Percentiles rank a stretch among this genome's conserved stretches.
Conservation (phyloP, 2,329 filamentous ascomycete genomes). For the Tolypocladium tundrense region DNA sequence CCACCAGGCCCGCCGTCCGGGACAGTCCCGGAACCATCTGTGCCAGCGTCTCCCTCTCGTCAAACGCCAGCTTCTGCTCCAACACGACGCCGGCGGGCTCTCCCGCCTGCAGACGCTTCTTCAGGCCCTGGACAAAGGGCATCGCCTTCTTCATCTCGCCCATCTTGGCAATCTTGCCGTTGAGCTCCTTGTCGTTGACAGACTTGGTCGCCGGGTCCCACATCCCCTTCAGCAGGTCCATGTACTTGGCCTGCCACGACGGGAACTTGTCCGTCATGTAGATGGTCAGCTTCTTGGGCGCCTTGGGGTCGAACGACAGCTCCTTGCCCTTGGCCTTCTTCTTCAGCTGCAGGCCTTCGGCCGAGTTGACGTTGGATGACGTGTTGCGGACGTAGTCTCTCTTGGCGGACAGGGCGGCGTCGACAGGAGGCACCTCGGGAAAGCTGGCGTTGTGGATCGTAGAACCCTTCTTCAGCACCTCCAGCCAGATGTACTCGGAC, state of each 20-base stretch:
- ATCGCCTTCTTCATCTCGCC: slow-evolving; percentile 95
- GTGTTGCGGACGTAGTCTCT: slow-evolving; percentile 71
- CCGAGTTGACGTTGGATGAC: slow-evolving; percentile 66
- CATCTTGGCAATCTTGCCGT: slow-evolving; percentile 68
- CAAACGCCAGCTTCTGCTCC: slow-evolving; percentile 75
- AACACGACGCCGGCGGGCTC: slow-evolving; percentile 61
- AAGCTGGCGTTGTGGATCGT: slow-evolving; percentile 66
- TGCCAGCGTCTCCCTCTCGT: slow-evolving; percentile 65
- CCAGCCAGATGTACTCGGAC: slow-evolving; percentile 88
- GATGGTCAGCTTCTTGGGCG: slow-evolving; percentile 84
- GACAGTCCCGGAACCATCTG: slow-evolving; percentile 75
- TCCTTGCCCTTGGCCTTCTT: slow-evolving; percentile 90
- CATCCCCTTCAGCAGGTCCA: slow-evolving; percentile 64
- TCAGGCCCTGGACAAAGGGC: slow-evolving; percentile 85
- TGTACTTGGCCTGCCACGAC: slow-evolving; percentile 83
- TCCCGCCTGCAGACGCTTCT: slow-evolving; percentile 68
- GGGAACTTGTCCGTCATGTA: slow-evolving; percentile 75
- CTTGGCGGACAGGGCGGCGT: slow-evolving; percentile 62
- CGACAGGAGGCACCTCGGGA: slow-evolving; percentile 48
- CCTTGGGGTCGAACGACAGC: slow-evolving; percentile 75
- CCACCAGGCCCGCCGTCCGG: slow-evolving; percentile 59
- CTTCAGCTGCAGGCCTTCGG: slow-evolving; percentile 75
- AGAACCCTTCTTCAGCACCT: slow-evolving; percentile 67
- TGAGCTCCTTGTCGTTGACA: slow-evolving; percentile 72
- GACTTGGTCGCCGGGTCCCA: slow-evolving; percentile 52